Conservation (phyloP, 768 basidiomycete genomes). For the Suillus cothurnatus region DNA sequence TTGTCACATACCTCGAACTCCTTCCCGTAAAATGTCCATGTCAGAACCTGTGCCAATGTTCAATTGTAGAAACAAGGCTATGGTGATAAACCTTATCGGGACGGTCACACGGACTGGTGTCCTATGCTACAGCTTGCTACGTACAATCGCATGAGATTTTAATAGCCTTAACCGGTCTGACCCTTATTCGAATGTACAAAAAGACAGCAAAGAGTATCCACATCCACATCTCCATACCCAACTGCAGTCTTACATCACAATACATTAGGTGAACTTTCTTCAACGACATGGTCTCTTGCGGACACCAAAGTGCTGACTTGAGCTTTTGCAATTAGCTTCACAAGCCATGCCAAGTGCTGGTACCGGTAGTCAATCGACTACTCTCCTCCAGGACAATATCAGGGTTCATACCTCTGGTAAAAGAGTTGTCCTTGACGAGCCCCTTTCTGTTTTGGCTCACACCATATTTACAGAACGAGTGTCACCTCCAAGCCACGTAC, state of each 20-base stretch:
- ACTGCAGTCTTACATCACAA: accelerated
- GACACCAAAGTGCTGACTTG: not conserved
- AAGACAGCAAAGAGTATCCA: not conserved
- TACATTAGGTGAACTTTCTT: not conserved
- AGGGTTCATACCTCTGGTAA: too few species aligned
- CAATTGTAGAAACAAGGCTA: conserved; percentile 7
- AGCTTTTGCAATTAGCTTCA: too few species aligned
- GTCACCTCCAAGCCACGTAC: not conserved
- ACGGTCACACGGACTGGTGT: not conserved
- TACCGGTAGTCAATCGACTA: not conserved
- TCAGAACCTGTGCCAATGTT: not conserved
- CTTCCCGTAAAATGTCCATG: not conserved
- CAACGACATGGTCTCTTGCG: not conserved
- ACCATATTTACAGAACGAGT: not conserved
- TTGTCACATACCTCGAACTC: not conserved
- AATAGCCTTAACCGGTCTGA: not conserved
- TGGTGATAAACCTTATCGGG: conserved; percentile 1
- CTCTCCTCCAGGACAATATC: not conserved
- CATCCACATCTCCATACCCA: not conserved
- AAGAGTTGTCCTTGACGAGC: not conserved
- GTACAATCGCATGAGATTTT: not conserved
- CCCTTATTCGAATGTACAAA: not conserved
- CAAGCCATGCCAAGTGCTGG: not conserved
- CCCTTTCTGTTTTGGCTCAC: not conserved
- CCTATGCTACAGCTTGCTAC: not conserved